These are phyloP conservation scores for Solanum paucissectum DNA, from an alignment of 257 asterid genomes.

Conservation along the genomic window DNA sequence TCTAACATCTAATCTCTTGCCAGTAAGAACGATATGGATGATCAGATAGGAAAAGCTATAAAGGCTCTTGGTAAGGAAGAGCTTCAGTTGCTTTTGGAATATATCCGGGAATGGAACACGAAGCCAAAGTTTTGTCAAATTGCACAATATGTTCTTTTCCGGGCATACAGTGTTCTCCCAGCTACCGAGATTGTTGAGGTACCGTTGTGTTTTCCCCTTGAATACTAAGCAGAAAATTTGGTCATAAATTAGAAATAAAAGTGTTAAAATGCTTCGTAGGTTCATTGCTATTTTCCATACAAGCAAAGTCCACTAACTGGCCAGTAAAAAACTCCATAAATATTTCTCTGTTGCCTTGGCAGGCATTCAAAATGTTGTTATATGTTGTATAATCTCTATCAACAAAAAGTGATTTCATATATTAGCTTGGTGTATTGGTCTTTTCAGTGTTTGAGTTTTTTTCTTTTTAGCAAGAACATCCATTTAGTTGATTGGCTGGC, in stretches of 20 bases:
- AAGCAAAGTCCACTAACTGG: not conserved
- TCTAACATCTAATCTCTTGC: constrained; percentile 4
- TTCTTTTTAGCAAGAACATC: not conserved
- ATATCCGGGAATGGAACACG: constrained; percentile 83
- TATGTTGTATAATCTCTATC: not conserved
- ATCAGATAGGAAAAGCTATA: constrained; percentile 53
- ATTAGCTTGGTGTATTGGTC: not conserved
- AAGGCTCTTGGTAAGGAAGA: constrained; percentile 52
- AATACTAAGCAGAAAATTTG: not conserved
- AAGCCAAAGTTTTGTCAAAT: constrained; percentile 77
- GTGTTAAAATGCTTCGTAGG: not conserved
- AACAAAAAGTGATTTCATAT: not conserved
- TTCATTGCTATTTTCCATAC: not conserved
- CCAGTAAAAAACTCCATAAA: not conserved
- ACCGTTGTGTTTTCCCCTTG: not conserved
- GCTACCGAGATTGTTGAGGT: constrained; percentile 73
- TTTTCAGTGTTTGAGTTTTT: not conserved
- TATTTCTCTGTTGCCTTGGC: not conserved
- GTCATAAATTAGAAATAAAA: not conserved
- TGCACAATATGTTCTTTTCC: constrained; percentile 63
- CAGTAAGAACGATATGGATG: constrained; percentile 47
- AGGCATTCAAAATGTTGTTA: not conserved
- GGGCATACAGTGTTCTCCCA: constrained; percentile 40
- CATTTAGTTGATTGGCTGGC: not conserved
- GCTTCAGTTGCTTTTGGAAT: constrained; percentile 51